These are phyloP conservation scores for Amanita inopinata DNA, from an alignment of 768 basidiomycete species.

Conservation along the genomic window DNA sequence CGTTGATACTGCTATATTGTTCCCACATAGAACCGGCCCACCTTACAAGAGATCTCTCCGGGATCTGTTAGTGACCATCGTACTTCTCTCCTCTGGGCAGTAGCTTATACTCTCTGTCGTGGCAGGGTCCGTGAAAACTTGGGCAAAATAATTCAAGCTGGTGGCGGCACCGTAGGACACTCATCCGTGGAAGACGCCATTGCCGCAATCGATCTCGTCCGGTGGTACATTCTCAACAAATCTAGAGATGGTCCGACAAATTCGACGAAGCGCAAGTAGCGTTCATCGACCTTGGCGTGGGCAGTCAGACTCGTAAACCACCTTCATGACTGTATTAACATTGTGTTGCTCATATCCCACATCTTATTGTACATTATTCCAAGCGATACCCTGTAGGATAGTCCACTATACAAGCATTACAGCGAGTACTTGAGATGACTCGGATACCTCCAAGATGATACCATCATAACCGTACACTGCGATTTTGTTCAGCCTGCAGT, in stretches of 20 bases:
- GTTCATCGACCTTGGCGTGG: no score
- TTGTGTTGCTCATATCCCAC: neutral
- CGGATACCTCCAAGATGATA: constrained; percentile 70
- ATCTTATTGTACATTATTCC: neutral
- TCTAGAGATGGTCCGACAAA: constrained; percentile 19
- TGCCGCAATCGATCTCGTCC: constrained; percentile 81
- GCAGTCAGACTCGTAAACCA: no score
- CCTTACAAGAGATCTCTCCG: constrained; percentile 78
- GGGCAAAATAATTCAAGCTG: constrained; percentile 72
- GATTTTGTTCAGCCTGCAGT: neutral
- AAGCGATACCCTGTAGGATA: neutral
- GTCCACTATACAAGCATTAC: constrained; percentile 51
- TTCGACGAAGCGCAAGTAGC: neutral
- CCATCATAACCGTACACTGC: constrained; percentile 75
- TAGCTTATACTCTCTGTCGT: constrained; percentile 7
- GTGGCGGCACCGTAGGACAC: constrained; percentile 69
- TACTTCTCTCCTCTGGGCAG: constrained; percentile 14
- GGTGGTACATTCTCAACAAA: constrained; percentile 69
- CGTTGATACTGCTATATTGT: constrained; percentile 82
- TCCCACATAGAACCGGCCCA: constrained; percentile 64
- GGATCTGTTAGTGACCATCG: constrained; percentile 49
- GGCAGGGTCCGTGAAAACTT: constrained; percentile 77
- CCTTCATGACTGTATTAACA: no score
- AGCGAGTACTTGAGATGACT: constrained; percentile 66
- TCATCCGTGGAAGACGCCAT: constrained; percentile 85